These are phyloP conservation scores for Neospermospora avenae DNA, from an alignment of 2,329 filamentous ascomycete genomes.

Conservation along the genomic window DNA sequence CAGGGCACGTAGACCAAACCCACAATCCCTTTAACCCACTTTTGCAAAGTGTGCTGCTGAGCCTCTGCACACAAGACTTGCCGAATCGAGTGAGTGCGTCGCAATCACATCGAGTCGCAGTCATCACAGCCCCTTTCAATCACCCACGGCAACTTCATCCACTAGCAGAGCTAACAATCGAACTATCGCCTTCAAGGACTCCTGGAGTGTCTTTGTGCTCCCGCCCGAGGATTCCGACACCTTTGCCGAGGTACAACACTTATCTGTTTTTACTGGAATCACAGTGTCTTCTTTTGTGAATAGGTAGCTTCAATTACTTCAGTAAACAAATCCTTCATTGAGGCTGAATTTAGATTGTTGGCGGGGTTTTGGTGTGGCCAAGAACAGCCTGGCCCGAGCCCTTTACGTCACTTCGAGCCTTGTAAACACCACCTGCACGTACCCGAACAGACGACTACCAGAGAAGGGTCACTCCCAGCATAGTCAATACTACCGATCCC, in stretches of 20 bases:
- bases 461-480: neutral
- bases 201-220: too few species aligned
- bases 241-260: too few species aligned
- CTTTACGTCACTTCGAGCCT: slow-evolving; percentile 2
- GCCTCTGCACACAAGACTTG: slow-evolving; percentile 3
- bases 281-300: neutral
- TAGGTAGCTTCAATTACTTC: neutral
- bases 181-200: neutral
- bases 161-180: neutral
- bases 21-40: too few species aligned
- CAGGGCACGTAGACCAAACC: too few species aligned
- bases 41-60: neutral
- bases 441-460: neutral
- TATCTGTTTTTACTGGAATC: neutral
- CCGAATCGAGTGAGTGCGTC: slow-evolving; percentile 10
- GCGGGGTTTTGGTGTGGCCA: neutral
- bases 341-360: slow-evolving; percentile 2
- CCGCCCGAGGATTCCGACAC: too few species aligned
- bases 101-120: slow-evolving; percentile 3
- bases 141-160: neutral
- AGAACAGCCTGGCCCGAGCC: slow-evolving; percentile 6
- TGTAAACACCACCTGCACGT: slow-evolving; percentile 1
- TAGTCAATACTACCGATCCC: neutral
- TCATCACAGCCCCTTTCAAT: slow-evolving; percentile 11
- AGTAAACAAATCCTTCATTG: neutral